Conservation (phyloP, 192 early-diverging fungal genomes). For the Coemansia sp. region DNA sequence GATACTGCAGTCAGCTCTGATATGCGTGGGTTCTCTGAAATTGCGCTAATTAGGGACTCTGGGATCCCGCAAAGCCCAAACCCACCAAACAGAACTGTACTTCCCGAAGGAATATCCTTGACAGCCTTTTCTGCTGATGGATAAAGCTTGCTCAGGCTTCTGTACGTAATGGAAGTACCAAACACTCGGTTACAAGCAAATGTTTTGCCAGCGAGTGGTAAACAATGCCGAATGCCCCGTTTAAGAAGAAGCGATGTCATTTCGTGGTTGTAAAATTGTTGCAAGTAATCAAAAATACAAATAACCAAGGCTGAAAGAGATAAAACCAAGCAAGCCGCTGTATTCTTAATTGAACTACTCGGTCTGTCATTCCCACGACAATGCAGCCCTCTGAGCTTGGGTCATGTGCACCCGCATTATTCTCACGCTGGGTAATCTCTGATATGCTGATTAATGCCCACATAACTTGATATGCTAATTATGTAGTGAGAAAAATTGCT, state of each 20-base stretch:
- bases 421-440: neutral
- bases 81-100: conserved; percentile 69
- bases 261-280: neutral
- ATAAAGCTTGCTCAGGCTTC: conserved; percentile 57
- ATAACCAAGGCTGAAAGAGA: neutral
- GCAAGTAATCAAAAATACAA: neutral
- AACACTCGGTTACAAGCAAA: neutral
- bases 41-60: conserved; percentile 61
- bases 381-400: neutral
- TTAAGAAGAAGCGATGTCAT: neutral
- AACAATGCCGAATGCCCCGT: neutral
- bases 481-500: neutral
- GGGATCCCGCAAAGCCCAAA: conserved; percentile 78
- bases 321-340: too few species aligned
- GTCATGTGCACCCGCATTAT: neutral
- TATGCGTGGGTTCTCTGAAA: conserved; percentile 22
- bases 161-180: neutral
- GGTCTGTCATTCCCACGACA: neutral
- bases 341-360: too few species aligned
- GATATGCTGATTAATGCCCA: neutral
- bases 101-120: conserved; percentile 59
- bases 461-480: neutral
- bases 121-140: conserved; percentile 62
- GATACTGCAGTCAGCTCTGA: conserved; percentile 56
- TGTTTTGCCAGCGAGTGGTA: neutral